Base-by-base conservation (phyloP, 257 asterid genomes). In the Nicotiana sylvestris region DNA sequence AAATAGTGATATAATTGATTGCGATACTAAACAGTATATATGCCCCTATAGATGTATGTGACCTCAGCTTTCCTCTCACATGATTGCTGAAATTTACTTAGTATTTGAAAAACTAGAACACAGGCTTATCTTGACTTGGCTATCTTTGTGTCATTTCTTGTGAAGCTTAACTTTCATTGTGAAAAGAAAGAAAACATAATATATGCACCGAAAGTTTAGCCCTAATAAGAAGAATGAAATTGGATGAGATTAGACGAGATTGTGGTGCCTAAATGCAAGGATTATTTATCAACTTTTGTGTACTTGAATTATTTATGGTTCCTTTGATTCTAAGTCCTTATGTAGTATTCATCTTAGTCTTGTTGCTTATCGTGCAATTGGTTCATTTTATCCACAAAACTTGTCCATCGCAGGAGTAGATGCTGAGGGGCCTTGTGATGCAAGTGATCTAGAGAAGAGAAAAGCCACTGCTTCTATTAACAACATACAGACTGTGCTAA, bases 391-490 rank as follows among this genome's bases (percentile, higher is more conserved):
- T 68, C 66, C 76, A 81, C 43, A 53, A 18, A 57, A 83, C 82
- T 30, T 69, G 82, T 6, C 83, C 66, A 65, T 84, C 82, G 85
- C 94, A 94, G 98, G 92, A 83, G 66, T 84, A 55, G 92, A 89
- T 83, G 87, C 64, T 29, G 88, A 84, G 37, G 93, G 85, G 78
- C 89, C 91, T 35, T 93, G 98, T 82, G 95, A 89, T 83, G 96
- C 98, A 83, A 91, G 88, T 83, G 98, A 94, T 86, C 39, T 76
- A 69, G 98, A 94, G 91, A 96, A 91, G 88, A 82, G 84, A 87
- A 91, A 88, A 88, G 90, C 98, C 3, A 80, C 86, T 55, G 81
- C 87, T 76, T 95, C 97, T 76, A 69, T 90, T 30, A 86, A 85
- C 86, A 92, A 85, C 85, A 85, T 96, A 83, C 82, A 94, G 85